These are phyloP conservation scores for Fusarium devonianum DNA, from an alignment of 2,329 filamentous ascomycete genomes.

Conservation along the genomic window DNA sequence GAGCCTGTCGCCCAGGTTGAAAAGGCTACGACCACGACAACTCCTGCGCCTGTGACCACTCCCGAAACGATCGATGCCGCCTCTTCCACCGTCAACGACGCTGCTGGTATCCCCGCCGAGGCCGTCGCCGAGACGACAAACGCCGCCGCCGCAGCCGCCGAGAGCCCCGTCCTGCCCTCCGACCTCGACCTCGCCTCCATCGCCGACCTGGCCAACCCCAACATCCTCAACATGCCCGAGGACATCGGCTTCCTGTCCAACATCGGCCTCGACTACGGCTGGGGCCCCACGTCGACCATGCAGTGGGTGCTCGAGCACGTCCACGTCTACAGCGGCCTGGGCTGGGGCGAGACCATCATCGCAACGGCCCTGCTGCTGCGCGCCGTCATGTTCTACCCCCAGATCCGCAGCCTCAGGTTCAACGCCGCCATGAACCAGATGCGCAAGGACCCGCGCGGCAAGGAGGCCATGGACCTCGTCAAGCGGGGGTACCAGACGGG, in stretches of 20 bases:
- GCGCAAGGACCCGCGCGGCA: conserved; percentile 60
- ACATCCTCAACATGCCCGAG: conserved; percentile 70
- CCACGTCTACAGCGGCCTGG: conserved; percentile 76
- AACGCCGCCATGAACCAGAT: conserved; percentile 67
- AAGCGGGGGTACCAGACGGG: conserved; percentile 49
- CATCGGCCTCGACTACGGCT: conserved; percentile 88
- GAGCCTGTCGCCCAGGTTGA: conserved; percentile 27
- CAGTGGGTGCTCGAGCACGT: conserved; percentile 83
- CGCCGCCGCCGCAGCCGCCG: conserved; percentile 16
- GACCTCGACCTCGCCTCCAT: conserved; percentile 47
- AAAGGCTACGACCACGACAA: conserved; percentile 28
- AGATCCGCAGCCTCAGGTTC: conserved; percentile 46
- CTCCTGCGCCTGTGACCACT: conserved; percentile 28
- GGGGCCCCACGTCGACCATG: conserved; percentile 75
- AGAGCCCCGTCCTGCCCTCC: conserved; percentile 37
- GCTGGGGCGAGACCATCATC: conserved; percentile 83
- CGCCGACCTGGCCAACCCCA: conserved; percentile 48
- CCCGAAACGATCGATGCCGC: conserved; percentile 24
- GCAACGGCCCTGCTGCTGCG: conserved; percentile 71
- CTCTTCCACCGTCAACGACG: conserved; percentile 13
- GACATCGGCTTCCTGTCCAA: conserved; percentile 82
- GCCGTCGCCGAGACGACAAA: conserved; percentile 24
- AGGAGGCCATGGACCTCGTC: conserved; percentile 57
- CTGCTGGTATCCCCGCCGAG: conserved; percentile 32
- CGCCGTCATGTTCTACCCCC: conserved; percentile 69